phyloP scores from a whole-genome alignment of 495 filamentous ascomycete species.

The Daldinia bambusicola region DNA sequence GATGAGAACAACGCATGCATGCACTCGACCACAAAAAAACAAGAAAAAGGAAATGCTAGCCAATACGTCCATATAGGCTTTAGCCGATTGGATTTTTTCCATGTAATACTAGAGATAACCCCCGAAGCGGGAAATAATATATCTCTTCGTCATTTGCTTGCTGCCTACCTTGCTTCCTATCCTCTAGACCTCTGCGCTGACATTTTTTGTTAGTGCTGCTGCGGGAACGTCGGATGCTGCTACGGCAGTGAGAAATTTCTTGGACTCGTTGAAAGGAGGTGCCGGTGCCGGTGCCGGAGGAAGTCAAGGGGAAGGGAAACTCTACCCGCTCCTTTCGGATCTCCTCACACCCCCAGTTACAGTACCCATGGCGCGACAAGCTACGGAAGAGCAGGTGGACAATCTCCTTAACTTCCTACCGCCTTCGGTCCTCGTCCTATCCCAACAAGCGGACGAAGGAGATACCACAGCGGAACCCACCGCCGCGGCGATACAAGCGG shows the following conservation, averaged over 20 bases:
- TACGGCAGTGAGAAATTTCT: slow-evolving; percentile 83
- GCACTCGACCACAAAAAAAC: slow-evolving; percentile 7
- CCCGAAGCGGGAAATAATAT: slow-evolving; percentile 42
- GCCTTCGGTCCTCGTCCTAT: slow-evolving; percentile 70
- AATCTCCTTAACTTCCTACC: slow-evolving; percentile 81
- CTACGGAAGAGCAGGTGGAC: slow-evolving; percentile 72
- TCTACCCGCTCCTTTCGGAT: slow-evolving; percentile 87
- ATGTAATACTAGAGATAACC: slow-evolving; percentile 48
- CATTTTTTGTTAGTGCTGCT: slow-evolving; percentile 51
- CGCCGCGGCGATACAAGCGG: slow-evolving; percentile 72
- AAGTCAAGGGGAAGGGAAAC: slow-evolving; percentile 61
- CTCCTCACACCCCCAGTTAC: slow-evolving; percentile 81
- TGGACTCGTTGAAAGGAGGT: slow-evolving; percentile 79
- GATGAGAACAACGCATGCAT: slow-evolving; percentile 44
- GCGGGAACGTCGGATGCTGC: slow-evolving; percentile 63
- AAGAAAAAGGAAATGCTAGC: slow-evolving; percentile 29
- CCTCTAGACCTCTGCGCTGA: slow-evolving; percentile 47
- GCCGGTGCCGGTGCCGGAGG: slow-evolving; percentile 52
- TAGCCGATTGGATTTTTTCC: slow-evolving; percentile 29
- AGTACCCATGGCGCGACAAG: slow-evolving; percentile 76
- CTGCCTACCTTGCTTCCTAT: background rate
- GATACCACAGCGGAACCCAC: slow-evolving; percentile 66
- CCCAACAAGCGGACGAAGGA: slow-evolving; percentile 68
- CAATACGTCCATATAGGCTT: slow-evolving; percentile 11
- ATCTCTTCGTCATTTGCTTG: slow-evolving; percentile 30